Percentiles rank a stretch among this genome's conserved stretches.
These are phyloP conservation scores for Pythium angustatum DNA, from an alignment of 352 stramenopile species.

Conservation along the genomic window DNA sequence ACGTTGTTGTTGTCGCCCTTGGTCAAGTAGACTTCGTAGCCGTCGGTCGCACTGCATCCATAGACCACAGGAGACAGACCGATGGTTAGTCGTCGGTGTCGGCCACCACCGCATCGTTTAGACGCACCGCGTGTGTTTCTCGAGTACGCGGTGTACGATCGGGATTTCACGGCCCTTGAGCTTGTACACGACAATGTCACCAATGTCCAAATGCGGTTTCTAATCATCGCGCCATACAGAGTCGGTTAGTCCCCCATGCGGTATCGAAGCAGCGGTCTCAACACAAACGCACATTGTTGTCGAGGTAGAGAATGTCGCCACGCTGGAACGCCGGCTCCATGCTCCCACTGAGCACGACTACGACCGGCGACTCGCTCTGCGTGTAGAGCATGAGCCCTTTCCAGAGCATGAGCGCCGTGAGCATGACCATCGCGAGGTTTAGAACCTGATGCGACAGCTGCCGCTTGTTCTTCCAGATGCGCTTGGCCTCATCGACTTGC, in stretches of 20 bases:
- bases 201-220: conserved; percentile 79
- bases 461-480: conserved; percentile 98
- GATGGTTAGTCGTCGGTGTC: no score
- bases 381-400: conserved; percentile 98
- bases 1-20: conserved; percentile 99
- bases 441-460: conserved; percentile 96
- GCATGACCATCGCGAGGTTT: conserved; percentile 99
- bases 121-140: conserved; percentile 91
- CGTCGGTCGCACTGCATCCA: conserved; percentile 59
- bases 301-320: conserved; percentile 98
- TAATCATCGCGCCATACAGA: conserved; percentile 14
- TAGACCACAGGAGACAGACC: conserved; percentile 17
- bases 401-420: conserved; percentile 99
- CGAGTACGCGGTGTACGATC: conserved; percentile 98
- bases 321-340: conserved; percentile 99
- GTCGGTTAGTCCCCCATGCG: neutral
- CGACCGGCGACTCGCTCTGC: conserved; percentile 96
- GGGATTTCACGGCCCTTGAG: conserved; percentile 98
- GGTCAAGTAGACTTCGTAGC: conserved; percentile 95
- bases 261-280: no score
- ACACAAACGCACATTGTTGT: conserved; percentile 85
- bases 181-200: conserved; percentile 95
- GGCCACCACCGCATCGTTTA: no score
- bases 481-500: conserved; percentile 96
- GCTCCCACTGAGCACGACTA: conserved; percentile 97